Percentiles rank a stretch among this genome's conserved stretches.
Conservation (phyloP, 2,329 filamentous ascomycete genomes). For the Cladosporium cucumerinum region DNA sequence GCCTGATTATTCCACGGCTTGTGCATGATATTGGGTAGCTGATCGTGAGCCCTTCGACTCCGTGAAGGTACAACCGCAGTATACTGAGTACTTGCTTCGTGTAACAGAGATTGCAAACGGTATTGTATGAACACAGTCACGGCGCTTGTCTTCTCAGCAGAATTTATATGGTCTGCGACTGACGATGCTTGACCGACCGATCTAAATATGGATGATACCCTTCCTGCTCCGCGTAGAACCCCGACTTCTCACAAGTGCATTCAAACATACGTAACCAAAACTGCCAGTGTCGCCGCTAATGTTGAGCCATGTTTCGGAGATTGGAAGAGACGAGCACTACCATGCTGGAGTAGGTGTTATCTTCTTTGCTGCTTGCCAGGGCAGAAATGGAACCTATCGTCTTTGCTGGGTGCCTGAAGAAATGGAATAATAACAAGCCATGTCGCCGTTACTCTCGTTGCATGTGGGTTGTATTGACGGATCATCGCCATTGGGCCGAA, state of each 20-base stretch:
- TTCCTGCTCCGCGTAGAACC: neutral
- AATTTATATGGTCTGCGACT: too few relatives aligned
- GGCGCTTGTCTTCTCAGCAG: too few relatives aligned
- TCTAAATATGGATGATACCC: neutral
- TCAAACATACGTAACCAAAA: too few relatives aligned
- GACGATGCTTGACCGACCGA: neutral
- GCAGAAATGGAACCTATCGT: too few relatives aligned
- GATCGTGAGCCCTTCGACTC: neutral
- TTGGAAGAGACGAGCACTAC: neutral
- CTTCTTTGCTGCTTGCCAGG: too few relatives aligned
- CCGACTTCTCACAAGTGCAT: too few relatives aligned
- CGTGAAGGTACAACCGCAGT: neutral
- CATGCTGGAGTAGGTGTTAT: neutral
- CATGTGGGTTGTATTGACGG: too few relatives aligned
- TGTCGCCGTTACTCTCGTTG: too few relatives aligned
- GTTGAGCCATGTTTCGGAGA: neutral
- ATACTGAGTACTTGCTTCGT: neutral
- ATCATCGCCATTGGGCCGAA: too few relatives aligned
- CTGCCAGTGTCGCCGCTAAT: neutral
- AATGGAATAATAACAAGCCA: too few relatives aligned
- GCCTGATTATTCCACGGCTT: neutral
- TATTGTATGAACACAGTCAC: slow-evolving; percentile 1
- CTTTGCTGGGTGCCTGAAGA: too few relatives aligned
- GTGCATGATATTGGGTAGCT: neutral
- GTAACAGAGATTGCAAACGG: slow-evolving; percentile 16